A percentile compares a stretch with the other conserved stretches of the same genome.
These are phyloP conservation scores for Sporothrix brunneoviolacea DNA, from an alignment of 2,329 filamentous ascomycete species.

Conservation along the genomic window DNA sequence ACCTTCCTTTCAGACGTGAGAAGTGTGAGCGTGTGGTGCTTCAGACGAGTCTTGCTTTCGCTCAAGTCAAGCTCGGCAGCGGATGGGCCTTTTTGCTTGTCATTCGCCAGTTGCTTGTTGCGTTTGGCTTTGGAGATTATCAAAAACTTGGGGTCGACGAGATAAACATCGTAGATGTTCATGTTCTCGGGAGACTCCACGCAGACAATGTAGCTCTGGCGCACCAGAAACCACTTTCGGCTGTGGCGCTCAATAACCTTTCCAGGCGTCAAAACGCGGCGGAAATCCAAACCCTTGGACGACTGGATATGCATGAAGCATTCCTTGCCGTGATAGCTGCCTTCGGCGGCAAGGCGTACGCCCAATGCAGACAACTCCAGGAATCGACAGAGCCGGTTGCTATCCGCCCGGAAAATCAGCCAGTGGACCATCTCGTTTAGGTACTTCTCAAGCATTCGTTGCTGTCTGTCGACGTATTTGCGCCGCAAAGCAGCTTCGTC, in stretches of 20 bases:
- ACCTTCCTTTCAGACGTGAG: constrained; percentile 87
- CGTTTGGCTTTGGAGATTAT: constrained; percentile 67
- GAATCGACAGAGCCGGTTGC: constrained; percentile 92
- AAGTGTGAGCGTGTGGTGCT: constrained; percentile 84
- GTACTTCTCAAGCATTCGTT: constrained; percentile 81
- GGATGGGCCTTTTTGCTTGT: constrained; percentile 33
- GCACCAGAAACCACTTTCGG: constrained; percentile 96
- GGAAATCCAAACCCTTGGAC: constrained; percentile 79
- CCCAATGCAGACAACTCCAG: constrained; percentile 90
- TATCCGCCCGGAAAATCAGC: constrained; percentile 94
- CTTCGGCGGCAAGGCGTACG: constrained; percentile 87
- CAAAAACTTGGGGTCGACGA: constrained; percentile 85
- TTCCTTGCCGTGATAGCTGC: constrained; percentile 96
- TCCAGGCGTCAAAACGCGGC: constrained; percentile 69
- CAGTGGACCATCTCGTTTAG: constrained; percentile 90
- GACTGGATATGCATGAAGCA: constrained; percentile 90
- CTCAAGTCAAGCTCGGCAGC: constrained; percentile 44
- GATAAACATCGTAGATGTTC: constrained; percentile 97
- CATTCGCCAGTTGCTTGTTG: constrained; percentile 38
- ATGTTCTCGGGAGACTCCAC: constrained; percentile 98
- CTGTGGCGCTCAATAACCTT: constrained; percentile 76
- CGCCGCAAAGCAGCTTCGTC: constrained; percentile 49
- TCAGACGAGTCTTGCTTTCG: constrained; percentile 26
- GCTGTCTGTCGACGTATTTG: constrained; percentile 73
- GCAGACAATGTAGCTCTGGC: constrained; percentile 94